Evolutionary conservation across 2,329 filamentous ascomycete species (phyloP), one percentile per base, ranked within the genome.

Genomic region (Colletotrichum siamense): DNA sequence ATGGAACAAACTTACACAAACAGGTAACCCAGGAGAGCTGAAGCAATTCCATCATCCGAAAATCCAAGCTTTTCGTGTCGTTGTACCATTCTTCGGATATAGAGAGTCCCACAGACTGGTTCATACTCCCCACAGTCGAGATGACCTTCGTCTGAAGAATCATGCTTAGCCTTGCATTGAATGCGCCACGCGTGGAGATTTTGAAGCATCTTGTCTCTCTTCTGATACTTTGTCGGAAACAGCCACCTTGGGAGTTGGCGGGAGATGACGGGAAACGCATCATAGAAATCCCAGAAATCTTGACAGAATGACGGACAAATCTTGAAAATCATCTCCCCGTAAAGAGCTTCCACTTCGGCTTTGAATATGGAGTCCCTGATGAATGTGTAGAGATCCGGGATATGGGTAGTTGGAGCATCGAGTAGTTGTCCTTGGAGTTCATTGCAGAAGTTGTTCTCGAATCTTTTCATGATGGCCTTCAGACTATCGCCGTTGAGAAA

Each of bases 231-330:
- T 4, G 52, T 61, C 22, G 71, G 66, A 30, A 71, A 75, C 18
- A 75, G 28, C 71, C 75, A 77, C 8, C 62, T 55, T 12, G 75
- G 75, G 5, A 73, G 24, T 6, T 52, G 34, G 2, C 75, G 66
- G 12, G 75, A 70, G 28, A 74, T 30, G 3, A 75, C 34, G 6
- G 71, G 75, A 30, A 77, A 75, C 6, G 71, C 71, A 6, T 71
- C 57, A 24, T 77, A 77, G 8, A 75, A 77, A 0, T 55, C 44
- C 75, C 72, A 77, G 16, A 75, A 77, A 30, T 77, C 75, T 9
- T 63, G 18, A 32, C 71, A 57, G 8, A 77, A 57, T 4, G 75
- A 66, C 1, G 71, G 75, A 7, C 71, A 71, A n/a, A 75, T 8
- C 5, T 13, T 9, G 13, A 77, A 63, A 8, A 75, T 36, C 12